These are phyloP conservation scores for Wallacemonas collosoma DNA, from an alignment of 208 protist species.

Conservation along the genomic window DNA sequence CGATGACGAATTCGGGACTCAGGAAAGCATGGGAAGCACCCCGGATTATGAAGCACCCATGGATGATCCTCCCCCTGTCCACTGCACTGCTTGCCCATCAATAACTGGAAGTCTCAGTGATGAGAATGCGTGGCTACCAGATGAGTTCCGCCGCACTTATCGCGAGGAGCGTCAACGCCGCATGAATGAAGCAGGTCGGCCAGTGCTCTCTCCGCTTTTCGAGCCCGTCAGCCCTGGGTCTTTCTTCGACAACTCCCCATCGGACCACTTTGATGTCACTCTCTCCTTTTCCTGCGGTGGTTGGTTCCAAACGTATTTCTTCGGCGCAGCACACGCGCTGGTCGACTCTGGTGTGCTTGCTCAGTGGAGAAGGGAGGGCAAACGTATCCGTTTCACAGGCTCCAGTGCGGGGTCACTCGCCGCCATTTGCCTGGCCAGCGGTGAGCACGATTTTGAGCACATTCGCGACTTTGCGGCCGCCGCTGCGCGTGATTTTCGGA, in stretches of 20 bases:
- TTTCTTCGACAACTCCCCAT: slow-evolving; percentile 6
- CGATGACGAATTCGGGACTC: neutral
- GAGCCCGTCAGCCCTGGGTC: neutral
- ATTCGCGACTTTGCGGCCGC: slow-evolving; percentile 40
- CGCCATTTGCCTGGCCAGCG: slow-evolving; percentile 45
- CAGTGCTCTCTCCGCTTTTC: neutral
- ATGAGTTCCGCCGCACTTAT: neutral
- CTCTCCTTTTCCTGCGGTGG: slow-evolving; percentile 75
- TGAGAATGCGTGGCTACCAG: neutral
- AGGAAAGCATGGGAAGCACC: slow-evolving; percentile 6
- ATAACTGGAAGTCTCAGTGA: neutral
- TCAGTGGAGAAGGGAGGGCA: slow-evolving; percentile 46
- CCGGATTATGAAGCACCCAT: neutral
- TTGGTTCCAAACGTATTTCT: slow-evolving; percentile 85
- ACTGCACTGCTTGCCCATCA: neutral
- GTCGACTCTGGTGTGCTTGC: slow-evolving; percentile 61
- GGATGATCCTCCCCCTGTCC: neutral
- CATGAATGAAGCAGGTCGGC: neutral
- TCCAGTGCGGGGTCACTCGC: slow-evolving; percentile 60
- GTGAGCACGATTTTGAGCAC: slow-evolving; percentile 41
- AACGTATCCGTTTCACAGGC: slow-evolving; percentile 65
- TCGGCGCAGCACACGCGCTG: slow-evolving; percentile 73
- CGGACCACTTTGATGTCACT: slow-evolving; percentile 52
- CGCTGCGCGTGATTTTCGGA: slow-evolving; percentile 47
- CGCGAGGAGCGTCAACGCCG: neutral